Evolutionary conservation across 768 basidiomycete genomes (phyloP).

Genomic region (Pleurotus platypus): DNA sequence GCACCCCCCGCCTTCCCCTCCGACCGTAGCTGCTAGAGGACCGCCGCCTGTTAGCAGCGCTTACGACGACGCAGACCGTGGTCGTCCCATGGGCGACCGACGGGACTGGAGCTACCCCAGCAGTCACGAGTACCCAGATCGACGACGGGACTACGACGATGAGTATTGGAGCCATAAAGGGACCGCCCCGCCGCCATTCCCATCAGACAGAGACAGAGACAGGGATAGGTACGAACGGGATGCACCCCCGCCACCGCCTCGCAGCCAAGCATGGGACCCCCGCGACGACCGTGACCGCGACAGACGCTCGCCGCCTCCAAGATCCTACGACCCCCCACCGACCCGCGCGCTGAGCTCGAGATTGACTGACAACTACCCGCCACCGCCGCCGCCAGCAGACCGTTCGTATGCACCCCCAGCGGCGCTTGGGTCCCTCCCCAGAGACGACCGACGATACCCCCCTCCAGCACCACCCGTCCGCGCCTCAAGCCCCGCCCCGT

Average conservation of each 20-base stretch:
- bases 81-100: constrained; percentile 21
- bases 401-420: constrained; percentile 17
- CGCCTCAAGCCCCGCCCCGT: constrained; percentile 18
- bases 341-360: constrained; percentile 8
- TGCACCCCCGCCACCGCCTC: constrained; percentile 19
- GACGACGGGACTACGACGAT: constrained; percentile 32
- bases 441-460: constrained; percentile 25
- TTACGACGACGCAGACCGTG: constrained; percentile 30
- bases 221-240: constrained; percentile 32
- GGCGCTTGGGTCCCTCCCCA: constrained; percentile 21
- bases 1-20: constrained; percentile 26
- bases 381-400: constrained; percentile 10
- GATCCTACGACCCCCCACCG: constrained; percentile 4
- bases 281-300: constrained; percentile 36
- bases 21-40: constrained; percentile 14
- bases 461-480: constrained; percentile 17
- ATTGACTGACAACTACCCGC: constrained; percentile 8
- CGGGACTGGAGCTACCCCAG: constrained; percentile 27
- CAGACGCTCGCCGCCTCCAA: constrained; percentile 5
- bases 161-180: constrained; percentile 30
- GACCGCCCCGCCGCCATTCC: constrained; percentile 14
- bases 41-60: constrained; percentile 2
- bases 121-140: constrained; percentile 11
- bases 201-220: constrained; percentile 29
- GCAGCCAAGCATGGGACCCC: constrained; percentile 34